Percentiles rank a stretch among this genome's conserved stretches.
phyloP scores from a whole-genome alignment of 2,329 filamentous ascomycete species.

The Colletotrichum chrysophilum region DNA sequence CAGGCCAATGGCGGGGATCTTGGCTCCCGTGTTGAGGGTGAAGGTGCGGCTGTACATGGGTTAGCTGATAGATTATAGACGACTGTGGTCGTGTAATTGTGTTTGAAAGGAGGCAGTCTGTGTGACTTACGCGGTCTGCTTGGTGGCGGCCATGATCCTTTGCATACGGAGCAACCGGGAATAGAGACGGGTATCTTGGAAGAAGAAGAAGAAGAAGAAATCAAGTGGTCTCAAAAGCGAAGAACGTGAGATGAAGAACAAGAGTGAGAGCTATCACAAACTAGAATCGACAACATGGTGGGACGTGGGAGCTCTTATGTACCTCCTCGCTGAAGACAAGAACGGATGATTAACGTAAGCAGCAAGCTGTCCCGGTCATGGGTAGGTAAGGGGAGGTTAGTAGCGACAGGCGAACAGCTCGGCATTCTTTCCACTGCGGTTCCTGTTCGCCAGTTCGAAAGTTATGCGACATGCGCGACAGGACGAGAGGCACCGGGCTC shows the following conservation, averaged over 20 bases:
- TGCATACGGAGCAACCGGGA: background rate
- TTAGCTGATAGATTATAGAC: background rate
- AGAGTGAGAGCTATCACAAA: background rate
- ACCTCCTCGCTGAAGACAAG: background rate
- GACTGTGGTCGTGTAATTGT: background rate
- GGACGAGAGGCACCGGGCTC: background rate
- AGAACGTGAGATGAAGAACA: background rate
- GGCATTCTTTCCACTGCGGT: background rate
- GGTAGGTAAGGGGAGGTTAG: background rate
- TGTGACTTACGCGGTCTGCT: constrained; percentile 16
- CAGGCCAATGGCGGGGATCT: constrained; percentile 78
- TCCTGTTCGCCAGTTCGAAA: background rate
- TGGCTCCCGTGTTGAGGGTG: constrained; percentile 76
- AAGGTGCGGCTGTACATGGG: constrained; percentile 54
- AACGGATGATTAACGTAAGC: background rate
- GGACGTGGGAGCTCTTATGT: constrained; percentile 12
- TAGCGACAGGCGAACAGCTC: background rate
- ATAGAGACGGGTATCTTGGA: background rate
- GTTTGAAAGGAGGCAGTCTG: background rate
- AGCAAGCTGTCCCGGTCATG: background rate
- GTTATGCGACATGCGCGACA: background rate
- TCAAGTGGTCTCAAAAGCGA: background rate
- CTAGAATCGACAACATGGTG: background rate
- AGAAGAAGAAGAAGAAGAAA: background rate
- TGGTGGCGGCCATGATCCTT: constrained; percentile 11